Evolutionary conservation across 2,329 filamentous ascomycete genomes (phyloP).

Genomic region (Scleromitrula shiraiana): DNA sequence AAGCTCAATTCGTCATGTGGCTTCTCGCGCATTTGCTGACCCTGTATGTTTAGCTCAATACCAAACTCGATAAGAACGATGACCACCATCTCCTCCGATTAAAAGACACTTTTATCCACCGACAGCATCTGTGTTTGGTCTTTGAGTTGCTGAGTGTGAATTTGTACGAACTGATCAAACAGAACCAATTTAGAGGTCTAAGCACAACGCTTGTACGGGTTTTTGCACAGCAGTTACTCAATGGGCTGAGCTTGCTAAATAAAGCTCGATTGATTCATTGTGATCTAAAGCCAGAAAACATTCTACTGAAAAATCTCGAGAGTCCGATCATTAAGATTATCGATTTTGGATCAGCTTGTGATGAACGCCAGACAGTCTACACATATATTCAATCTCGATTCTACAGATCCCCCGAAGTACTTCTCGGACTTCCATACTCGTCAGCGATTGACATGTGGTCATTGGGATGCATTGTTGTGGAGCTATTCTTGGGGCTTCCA

Average conservation of each 20-base stretch:
- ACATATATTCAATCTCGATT: constrained; percentile 99
- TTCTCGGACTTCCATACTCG: constrained; percentile 93
- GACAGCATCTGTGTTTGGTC: constrained; percentile 91
- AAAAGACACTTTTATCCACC: constrained; percentile 97
- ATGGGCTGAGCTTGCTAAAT: constrained; percentile 83
- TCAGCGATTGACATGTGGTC: constrained; percentile 99
- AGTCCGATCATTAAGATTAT: constrained; percentile 99
- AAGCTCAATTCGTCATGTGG: constrained; percentile 32
- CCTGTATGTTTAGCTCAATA: constrained; percentile 63
- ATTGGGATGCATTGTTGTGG: constrained; percentile 93
- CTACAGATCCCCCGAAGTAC: constrained; percentile 91
- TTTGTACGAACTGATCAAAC: constrained; percentile 96
- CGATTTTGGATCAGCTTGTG: constrained; percentile 96
- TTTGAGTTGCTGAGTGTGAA: constrained; percentile 97
- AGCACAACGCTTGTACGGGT: constrained; percentile 96
- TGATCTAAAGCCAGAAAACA: constrained; percentile 97
- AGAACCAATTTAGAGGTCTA: constrained; percentile 95
- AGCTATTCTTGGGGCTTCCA: constrained; percentile 89
- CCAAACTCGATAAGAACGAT: constrained; percentile 98
- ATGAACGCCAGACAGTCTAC: constrained; percentile 96
- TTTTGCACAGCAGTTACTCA: constrained; percentile 93
- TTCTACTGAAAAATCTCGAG: constrained; percentile 93
- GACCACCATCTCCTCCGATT: constrained; percentile 91
- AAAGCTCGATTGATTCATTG: constrained; percentile 97
- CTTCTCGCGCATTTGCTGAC: constrained; percentile 12